These are phyloP conservation scores for Wilcoxina mikolae DNA, from an alignment of 495 filamentous ascomycete species.

Conservation along the genomic window DNA sequence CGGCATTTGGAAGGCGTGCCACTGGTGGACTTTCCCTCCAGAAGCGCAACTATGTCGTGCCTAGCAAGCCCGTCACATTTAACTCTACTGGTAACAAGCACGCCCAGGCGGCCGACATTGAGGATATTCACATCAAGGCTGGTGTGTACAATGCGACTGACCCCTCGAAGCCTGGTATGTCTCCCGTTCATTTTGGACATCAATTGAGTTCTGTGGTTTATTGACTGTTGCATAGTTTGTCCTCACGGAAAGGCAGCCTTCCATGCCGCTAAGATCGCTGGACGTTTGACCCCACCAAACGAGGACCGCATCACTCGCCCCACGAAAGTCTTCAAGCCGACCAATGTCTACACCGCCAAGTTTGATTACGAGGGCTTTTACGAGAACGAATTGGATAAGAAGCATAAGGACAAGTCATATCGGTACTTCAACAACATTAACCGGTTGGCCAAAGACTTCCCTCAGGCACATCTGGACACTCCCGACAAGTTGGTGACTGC, in stretches of 20 bases:
- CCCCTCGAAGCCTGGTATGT: not conserved
- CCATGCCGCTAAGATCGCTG: slow-evolving; percentile 19
- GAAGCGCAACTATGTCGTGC: slow-evolving; percentile 26
- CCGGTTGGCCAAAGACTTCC: slow-evolving; percentile 88
- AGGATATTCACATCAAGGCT: slow-evolving; percentile 23
- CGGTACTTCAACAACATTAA: slow-evolving; percentile 99
- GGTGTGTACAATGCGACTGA: slow-evolving; percentile 26
- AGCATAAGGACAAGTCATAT: slow-evolving; percentile 98
- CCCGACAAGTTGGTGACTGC: slow-evolving; percentile 85
- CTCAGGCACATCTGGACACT: slow-evolving; percentile 75
- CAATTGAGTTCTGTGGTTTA: not conserved
- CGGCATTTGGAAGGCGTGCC: slow-evolving; percentile 16
- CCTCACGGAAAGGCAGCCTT: slow-evolving; percentile 26
- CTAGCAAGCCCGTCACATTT: slow-evolving; percentile 23
- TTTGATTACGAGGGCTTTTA: slow-evolving; percentile 93
- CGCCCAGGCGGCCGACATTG: slow-evolving; percentile 22
- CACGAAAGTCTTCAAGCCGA: slow-evolving; percentile 20
- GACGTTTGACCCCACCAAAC: slow-evolving; percentile 11
- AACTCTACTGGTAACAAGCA: slow-evolving; percentile 9
- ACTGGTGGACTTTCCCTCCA: slow-evolving; percentile 22
- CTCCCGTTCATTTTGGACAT: not conserved
- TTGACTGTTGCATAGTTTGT: slow-evolving; percentile 13
- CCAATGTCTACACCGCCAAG: slow-evolving; percentile 31
- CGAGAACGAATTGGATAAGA: slow-evolving; percentile 76
- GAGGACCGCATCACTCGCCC: slow-evolving; percentile 28